phyloP scores from a whole-genome alignment of 257 asterid genomes.

The Solanum phureja region DNA sequence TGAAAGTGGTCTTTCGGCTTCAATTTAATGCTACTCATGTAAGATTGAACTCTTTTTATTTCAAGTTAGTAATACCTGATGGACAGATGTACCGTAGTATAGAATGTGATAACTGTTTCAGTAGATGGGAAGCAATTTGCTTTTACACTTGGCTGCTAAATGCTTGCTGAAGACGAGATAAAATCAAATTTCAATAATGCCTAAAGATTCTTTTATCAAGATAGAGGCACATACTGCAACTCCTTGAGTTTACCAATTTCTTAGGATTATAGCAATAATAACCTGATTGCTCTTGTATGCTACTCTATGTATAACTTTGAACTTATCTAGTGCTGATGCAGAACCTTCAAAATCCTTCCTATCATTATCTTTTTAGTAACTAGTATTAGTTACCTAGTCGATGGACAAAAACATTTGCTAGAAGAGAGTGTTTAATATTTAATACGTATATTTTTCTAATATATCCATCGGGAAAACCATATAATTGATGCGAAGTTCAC shows the following conservation, averaged over 20 bases:
- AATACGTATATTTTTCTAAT: no score
- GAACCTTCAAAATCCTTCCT: not conserved
- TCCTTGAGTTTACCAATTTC: not conserved
- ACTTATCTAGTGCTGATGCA: not conserved
- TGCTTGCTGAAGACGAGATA: not conserved
- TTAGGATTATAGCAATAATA: not conserved
- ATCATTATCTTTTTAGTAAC: not conserved
- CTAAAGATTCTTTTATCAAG: not conserved
- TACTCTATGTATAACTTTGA: not conserved
- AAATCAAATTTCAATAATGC: not conserved
- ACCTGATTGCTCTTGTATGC: not conserved
- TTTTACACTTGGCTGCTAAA: not conserved
- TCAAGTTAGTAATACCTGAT: not conserved
- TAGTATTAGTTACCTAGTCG: not conserved
- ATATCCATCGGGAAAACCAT: not conserved
- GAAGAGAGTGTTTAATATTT: not conserved
- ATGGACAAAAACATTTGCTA: not conserved
- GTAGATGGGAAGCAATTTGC: not conserved
- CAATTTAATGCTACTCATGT: slow-evolving; percentile 97
- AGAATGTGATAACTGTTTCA: not conserved
- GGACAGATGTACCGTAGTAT: not conserved
- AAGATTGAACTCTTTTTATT: slow-evolving; percentile 15
- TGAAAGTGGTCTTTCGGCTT: slow-evolving; percentile 96
- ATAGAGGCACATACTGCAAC: not conserved
- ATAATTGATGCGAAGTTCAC: not conserved